Percentiles rank a stretch among this genome's conserved stretches.
Evolutionary conservation across 2,329 filamentous ascomycete species (phyloP).

Genomic region (Ascochyta clinopodiicola): DNA sequence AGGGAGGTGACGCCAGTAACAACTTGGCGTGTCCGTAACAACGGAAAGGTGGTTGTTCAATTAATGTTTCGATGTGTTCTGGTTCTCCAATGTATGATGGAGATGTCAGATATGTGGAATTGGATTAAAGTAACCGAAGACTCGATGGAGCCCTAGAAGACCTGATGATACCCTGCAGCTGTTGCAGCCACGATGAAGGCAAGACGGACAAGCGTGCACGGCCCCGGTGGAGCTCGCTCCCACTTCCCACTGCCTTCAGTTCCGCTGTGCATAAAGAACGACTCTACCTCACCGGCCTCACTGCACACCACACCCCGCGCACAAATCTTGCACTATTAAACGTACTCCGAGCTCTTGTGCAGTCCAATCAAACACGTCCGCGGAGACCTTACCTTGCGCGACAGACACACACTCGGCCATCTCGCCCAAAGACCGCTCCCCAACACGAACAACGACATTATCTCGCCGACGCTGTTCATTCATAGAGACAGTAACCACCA

Average conservation of each 20-base stretch:
- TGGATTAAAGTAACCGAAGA: background rate
- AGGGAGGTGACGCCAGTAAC: background rate
- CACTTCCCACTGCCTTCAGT: slow-evolving; percentile 33
- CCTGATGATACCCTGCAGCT: background rate
- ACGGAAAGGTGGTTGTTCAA: background rate
- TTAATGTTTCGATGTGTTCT: background rate
- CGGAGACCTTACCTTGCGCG: slow-evolving; percentile 19
- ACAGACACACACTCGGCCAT: slow-evolving; percentile 3
- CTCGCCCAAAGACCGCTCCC: slow-evolving; percentile 20
- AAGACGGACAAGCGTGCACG: slow-evolving; percentile 9
- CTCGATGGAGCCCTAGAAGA: background rate
- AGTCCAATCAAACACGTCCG: slow-evolving; percentile 13
- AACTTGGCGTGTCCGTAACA: background rate
- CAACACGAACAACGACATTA: slow-evolving; percentile 22
- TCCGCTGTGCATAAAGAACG: slow-evolving; percentile 40
- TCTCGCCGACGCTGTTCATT: slow-evolving; percentile 9
- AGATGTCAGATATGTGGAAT: too few species aligned
- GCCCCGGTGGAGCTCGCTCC: slow-evolving; percentile 25
- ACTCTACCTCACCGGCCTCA: slow-evolving; percentile 25
- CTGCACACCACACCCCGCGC: slow-evolving; percentile 37
- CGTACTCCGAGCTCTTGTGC: slow-evolving; percentile 17
- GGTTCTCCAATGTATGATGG: background rate
- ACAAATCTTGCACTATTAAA: slow-evolving; percentile 29
- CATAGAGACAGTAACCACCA: slow-evolving; percentile 16
- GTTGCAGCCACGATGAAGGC: slow-evolving; percentile 1